These are phyloP conservation scores for Colletotrichum nymphaeae DNA, from an alignment of 2,329 filamentous ascomycete species.

Conservation along the genomic window DNA sequence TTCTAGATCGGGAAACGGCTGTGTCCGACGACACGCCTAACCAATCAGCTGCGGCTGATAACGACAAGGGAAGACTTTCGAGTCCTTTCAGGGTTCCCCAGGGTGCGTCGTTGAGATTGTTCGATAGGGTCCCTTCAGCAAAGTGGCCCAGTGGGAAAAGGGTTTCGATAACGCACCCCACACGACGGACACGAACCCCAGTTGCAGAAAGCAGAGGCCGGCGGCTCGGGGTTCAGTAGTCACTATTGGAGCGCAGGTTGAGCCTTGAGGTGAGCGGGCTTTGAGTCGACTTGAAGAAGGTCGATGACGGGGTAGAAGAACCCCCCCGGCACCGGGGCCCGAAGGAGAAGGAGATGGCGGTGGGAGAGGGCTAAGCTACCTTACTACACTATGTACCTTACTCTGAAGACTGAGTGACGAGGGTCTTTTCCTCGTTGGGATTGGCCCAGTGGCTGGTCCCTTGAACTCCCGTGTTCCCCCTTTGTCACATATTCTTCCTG, in stretches of 20 bases:
- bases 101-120: background rate
- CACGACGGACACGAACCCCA: background rate
- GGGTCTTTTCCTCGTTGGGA: background rate
- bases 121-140: background rate
- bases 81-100: slow-evolving; percentile 24
- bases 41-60: slow-evolving; percentile 33
- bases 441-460: slow-evolving; percentile 7
- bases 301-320: background rate
- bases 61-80: slow-evolving; percentile 15
- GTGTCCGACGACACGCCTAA: slow-evolving; percentile 3
- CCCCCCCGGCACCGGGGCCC: background rate
- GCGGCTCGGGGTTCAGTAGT: background rate
- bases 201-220: background rate
- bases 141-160: background rate
- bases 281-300: background rate
- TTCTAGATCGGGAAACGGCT: slow-evolving; percentile 27
- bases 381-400: too few species aligned
- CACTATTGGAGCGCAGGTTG: background rate
- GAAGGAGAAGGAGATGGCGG: too few species aligned
- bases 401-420: background rate
- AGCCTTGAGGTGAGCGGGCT: background rate
- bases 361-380: too few species aligned
- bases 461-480: background rate
- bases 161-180: slow-evolving; percentile 29
- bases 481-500: background rate